These are phyloP conservation scores for Candida wancherniae DNA, from an alignment of 805 yeast species.

Conservation along the genomic window DNA sequence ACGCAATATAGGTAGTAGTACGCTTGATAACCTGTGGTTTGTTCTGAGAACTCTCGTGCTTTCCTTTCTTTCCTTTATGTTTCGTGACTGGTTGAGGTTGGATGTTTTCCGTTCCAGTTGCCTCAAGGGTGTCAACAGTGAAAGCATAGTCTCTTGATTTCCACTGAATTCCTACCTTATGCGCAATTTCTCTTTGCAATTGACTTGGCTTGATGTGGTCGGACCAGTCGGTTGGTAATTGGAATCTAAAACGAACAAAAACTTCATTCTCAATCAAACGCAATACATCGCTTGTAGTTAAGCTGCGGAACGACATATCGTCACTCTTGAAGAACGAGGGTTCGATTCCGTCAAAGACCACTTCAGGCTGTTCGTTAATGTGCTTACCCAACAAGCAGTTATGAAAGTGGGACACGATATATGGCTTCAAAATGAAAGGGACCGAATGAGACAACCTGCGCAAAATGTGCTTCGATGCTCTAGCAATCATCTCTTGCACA, in stretches of 20 bases:
- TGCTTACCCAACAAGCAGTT: slow-evolving; percentile 59
- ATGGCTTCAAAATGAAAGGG: slow-evolving; percentile 54
- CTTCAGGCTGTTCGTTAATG: slow-evolving; percentile 37
- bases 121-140: slow-evolving; percentile 37
- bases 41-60: slow-evolving; percentile 17
- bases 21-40: slow-evolving; percentile 14
- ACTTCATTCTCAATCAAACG: slow-evolving; percentile 50
- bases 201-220: slow-evolving; percentile 35
- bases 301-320: slow-evolving; percentile 38
- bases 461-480: slow-evolving; percentile 73
- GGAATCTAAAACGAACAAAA: slow-evolving; percentile 56
- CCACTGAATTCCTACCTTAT: slow-evolving; percentile 87
- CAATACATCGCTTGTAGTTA: slow-evolving; percentile 45
- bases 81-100: slow-evolving; percentile 11
- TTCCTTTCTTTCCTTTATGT: slow-evolving; percentile 28
- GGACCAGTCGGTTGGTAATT: slow-evolving; percentile 49
- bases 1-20: slow-evolving; percentile 46
- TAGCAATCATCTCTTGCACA: slow-evolving; percentile 68
- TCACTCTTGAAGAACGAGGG: slow-evolving; percentile 38
- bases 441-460: slow-evolving; percentile 42
- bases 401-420: slow-evolving; percentile 64
- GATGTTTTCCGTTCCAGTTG: slow-evolving; percentile 23
- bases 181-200: slow-evolving; percentile 65
- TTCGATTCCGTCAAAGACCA: slow-evolving; percentile 39
- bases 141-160: slow-evolving; percentile 46